Evolutionary conservation across 345 rosid species (phyloP).

Genomic region (Ceriops zippeliana): DNA sequence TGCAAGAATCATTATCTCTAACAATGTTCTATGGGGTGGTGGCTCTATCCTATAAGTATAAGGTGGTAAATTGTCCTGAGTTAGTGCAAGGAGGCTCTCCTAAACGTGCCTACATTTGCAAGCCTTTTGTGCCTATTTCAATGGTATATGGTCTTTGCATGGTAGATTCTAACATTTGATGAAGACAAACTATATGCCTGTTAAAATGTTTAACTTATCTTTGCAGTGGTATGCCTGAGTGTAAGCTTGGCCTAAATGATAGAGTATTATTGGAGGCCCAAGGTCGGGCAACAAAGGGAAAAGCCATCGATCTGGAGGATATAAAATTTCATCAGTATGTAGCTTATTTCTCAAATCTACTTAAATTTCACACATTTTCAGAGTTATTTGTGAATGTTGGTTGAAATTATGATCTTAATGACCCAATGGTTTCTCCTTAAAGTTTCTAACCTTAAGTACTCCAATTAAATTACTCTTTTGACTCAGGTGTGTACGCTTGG

Average conservation of each 20-base stretch:
- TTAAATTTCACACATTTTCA: conserved; percentile 9
- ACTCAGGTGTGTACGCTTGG: conserved; percentile 86
- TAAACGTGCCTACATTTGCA: no score
- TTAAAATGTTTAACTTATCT: neutral
- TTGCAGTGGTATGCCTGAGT: conserved; percentile 95
- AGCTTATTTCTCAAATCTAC: conserved; percentile 13
- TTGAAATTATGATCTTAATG: conserved; percentile 1
- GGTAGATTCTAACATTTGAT: neutral
- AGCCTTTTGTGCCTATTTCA: no score
- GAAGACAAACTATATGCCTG: no score
- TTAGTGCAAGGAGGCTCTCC: no score
- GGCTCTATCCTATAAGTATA: neutral
- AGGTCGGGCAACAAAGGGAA: conserved; percentile 88
- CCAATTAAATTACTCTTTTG: neutral
- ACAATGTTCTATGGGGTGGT: neutral
- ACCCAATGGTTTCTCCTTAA: conserved; percentile 2
- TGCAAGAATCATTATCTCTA: neutral
- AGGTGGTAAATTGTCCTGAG: no score
- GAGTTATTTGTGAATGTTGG: neutral
- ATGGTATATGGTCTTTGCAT: neutral
- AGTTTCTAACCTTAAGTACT: no score
- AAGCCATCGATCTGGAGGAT: conserved; percentile 95
- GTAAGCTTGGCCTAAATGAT: conserved; percentile 96
- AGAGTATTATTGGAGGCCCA: conserved; percentile 93
- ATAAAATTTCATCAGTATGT: conserved; percentile 96